Conservation (phyloP, 2,329 filamentous ascomycete species). For the Aureobasidium lini region DNA sequence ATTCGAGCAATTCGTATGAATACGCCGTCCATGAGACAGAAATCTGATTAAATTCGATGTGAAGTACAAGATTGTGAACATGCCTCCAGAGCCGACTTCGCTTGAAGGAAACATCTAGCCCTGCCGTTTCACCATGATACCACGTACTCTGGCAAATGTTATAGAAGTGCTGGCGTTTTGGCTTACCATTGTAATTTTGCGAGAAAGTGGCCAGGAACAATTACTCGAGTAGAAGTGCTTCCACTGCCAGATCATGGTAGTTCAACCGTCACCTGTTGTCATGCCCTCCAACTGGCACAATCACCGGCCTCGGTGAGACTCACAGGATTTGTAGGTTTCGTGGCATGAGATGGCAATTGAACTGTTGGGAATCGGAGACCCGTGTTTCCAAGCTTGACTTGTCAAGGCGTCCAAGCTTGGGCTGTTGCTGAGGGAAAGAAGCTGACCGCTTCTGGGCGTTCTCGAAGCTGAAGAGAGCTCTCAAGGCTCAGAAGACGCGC, state of each 20-base stretch:
- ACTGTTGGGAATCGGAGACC: constrained; percentile 9
- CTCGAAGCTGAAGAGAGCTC: not conserved
- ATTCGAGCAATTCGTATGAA: too few species aligned
- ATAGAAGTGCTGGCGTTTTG: too few species aligned
- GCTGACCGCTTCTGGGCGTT: constrained; percentile 6
- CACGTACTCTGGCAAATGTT: too few species aligned
- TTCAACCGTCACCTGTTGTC: not conserved
- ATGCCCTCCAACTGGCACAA: not conserved
- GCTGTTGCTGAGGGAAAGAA: not conserved
- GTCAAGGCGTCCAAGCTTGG: constrained; percentile 9
- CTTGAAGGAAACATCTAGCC: too few species aligned
- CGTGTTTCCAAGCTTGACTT: constrained; percentile 7
- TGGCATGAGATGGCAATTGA: constrained; percentile 1
- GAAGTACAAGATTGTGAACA: too few species aligned
- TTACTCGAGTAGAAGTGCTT: too few species aligned
- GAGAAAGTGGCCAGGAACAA: too few species aligned
- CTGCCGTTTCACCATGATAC: too few species aligned
- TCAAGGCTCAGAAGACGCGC: not conserved
- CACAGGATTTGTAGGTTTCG: not conserved
- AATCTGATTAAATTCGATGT: too few species aligned
- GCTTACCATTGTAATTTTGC: too few species aligned
- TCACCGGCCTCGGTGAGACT: constrained; percentile 5
- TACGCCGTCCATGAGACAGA: too few species aligned
- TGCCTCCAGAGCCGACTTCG: too few species aligned
- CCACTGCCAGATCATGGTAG: not conserved